Evolutionary conservation across 2,329 filamentous ascomycete species (phyloP), one percentile per base, ranked within the genome.

Genomic region (Trichothecium roseum): DNA sequence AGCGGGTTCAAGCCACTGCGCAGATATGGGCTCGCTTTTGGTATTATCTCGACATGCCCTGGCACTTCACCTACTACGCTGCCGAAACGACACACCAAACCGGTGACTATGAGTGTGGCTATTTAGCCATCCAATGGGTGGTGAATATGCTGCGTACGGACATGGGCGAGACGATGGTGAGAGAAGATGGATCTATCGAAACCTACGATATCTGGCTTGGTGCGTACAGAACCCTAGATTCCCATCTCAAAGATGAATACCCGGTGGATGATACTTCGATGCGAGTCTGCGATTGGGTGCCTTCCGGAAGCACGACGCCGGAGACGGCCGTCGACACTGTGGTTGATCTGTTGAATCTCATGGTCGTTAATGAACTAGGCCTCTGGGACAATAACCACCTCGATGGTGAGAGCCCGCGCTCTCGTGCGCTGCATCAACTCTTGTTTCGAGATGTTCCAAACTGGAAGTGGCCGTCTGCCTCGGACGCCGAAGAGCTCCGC

Each of bases 1-100:
- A 37, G 16, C 43, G 46, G 12, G 18, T 45, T 33, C 24, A 38
- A 18, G 37, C 40, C 18, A 42, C 38, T 17, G 30, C 40, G 3
- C 37, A 43, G n/a, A 33, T 43, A n/a, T 47, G 46, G 46, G 40
- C 41, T 8, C 37, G 37, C 17, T 46, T 46, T 29, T 42, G 37
- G 40, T 42, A 45, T 29, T 34, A 17, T 14, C 18, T 47, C 17
- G 44, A 37, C 8, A 36, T 44, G 30, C 35, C 42, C 7, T 39
- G 36, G 17, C 37, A 38, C 31, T 49, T 47, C 27, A 26, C 35
- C n/a, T 45, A 45, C 30, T 43, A 45, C 24, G 45, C 38, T 5
- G 39, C 33, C 4, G 17, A 28, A 4, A 34, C 28, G 17, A 41
- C 35, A 13, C 30, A 8, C 10, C 41, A 43, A 33, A 12, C 20